A percentile compares a stretch with the other conserved stretches of the same genome.
These are phyloP conservation scores for Macrotyloma uniflorum DNA, from an alignment of 306 rosid genomes.

Conservation along the genomic window DNA sequence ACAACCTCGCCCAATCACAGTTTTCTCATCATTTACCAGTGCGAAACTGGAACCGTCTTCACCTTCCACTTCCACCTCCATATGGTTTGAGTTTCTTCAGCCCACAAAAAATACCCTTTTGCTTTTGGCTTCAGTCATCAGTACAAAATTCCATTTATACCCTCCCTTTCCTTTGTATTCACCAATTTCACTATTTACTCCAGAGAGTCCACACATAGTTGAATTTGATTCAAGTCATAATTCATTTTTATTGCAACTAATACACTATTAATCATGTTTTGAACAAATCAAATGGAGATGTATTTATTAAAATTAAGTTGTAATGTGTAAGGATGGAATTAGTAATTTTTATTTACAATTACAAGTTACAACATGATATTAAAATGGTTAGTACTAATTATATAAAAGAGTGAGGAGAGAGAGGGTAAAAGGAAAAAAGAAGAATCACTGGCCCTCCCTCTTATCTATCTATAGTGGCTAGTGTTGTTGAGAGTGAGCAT, in stretches of 20 bases:
- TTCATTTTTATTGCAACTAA: too few species aligned
- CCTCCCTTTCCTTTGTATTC: neutral
- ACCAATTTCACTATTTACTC: too few species aligned
- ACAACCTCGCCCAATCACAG: slow-evolving; percentile 63
- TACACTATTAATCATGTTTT: too few species aligned
- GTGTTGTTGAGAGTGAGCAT: neutral
- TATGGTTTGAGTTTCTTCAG: slow-evolving; percentile 16
- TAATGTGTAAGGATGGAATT: too few species aligned
- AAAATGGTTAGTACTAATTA: too few species aligned
- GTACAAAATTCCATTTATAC: neutral
- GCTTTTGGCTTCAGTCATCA: neutral
- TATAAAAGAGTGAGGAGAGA: neutral
- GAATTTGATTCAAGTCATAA: too few species aligned
- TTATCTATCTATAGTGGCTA: neutral
- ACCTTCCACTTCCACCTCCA: slow-evolving; percentile 60
- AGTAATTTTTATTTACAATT: too few species aligned
- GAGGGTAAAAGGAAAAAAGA: neutral
- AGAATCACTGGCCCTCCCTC: neutral
- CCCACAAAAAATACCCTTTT: neutral
- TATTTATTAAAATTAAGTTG: too few species aligned
- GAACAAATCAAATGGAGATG: too few species aligned
- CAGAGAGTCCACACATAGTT: too few species aligned
- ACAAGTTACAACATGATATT: too few species aligned
- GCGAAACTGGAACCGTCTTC: slow-evolving; percentile 55
- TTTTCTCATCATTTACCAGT: slow-evolving; percentile 1